Percentiles rank a stretch among this genome's conserved stretches.
Conservation (phyloP, 192 early-diverging fungal genomes). For the Chytriomyces confervae region DNA sequence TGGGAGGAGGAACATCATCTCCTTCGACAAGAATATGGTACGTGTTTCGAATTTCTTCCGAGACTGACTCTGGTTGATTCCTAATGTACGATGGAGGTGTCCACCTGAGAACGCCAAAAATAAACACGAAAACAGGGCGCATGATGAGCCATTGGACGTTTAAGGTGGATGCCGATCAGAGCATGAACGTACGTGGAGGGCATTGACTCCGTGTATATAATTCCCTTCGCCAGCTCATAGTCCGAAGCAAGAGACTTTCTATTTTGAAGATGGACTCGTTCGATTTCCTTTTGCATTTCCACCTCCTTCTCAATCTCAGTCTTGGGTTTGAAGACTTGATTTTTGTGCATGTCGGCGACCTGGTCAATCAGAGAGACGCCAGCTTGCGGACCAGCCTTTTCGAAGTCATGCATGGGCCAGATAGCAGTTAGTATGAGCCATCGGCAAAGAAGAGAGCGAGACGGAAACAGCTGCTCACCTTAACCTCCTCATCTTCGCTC, state of each 20-base stretch:
- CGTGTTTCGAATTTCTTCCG: constrained; percentile 71
- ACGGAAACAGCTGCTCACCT: too few species aligned
- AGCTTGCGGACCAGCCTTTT: constrained; percentile 63
- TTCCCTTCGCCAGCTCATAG: constrained; percentile 85
- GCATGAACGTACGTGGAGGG: constrained; percentile 61
- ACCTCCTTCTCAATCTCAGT: constrained; percentile 80
- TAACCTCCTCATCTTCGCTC: too few species aligned
- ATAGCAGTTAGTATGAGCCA: too few species aligned
- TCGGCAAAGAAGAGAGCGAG: too few species aligned
- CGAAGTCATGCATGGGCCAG: too few species aligned
- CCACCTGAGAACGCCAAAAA: constrained; percentile 61
- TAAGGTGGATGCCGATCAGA: not conserved
- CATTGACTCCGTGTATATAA: constrained; percentile 86
- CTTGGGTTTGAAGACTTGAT: constrained; percentile 60
- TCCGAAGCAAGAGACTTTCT: constrained; percentile 79
- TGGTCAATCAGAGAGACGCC: constrained; percentile 84
- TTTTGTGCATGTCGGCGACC: constrained; percentile 73
- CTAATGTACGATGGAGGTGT: constrained; percentile 75
- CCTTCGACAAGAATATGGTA: constrained; percentile 92
- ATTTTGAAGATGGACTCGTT: constrained; percentile 78
- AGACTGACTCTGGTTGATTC: constrained; percentile 55
- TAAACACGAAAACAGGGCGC: not conserved
- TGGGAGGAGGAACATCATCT: constrained; percentile 81
- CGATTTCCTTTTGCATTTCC: constrained; percentile 83
- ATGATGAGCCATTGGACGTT: constrained; percentile 2